A percentile compares a stretch with the other conserved stretches of the same genome.
Evolutionary conservation across 768 basidiomycete genomes (phyloP).

Genomic region (Termitomyces sp.): DNA sequence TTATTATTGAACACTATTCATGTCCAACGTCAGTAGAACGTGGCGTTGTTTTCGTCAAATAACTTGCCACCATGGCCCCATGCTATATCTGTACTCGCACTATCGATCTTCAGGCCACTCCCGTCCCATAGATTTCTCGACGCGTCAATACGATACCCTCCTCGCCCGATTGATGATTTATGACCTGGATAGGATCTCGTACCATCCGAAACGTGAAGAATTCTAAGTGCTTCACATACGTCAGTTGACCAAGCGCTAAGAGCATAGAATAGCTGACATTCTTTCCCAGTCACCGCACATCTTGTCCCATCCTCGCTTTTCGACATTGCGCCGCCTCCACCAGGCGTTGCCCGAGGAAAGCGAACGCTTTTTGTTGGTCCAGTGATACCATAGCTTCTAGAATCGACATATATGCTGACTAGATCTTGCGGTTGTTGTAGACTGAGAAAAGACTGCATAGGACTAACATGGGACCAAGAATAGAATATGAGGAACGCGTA

Average conservation of each 20-base stretch:
- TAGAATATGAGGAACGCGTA: not conserved
- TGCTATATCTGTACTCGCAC: conserved; percentile 73
- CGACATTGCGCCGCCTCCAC: conserved; percentile 62
- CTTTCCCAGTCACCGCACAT: conserved; percentile 74
- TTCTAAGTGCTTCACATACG: conserved; percentile 44
- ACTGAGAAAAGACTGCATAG: conserved; percentile 2
- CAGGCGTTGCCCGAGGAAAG: conserved; percentile 49
- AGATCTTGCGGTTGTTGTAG: not conserved
- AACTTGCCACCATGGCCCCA: conserved; percentile 66
- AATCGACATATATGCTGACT: conserved; percentile 29
- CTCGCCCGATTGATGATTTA: conserved; percentile 47
- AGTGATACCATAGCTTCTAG: conserved; percentile 32
- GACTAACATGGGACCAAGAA: not conserved
- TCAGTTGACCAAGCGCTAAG: not conserved
- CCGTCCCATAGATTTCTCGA: conserved; percentile 77
- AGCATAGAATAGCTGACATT: conserved; percentile 39
- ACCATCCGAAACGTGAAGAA: conserved; percentile 51
- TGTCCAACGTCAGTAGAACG: not conserved
- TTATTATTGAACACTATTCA: conserved; percentile 62
- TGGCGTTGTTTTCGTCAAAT: not conserved
- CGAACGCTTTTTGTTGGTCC: conserved; percentile 49
- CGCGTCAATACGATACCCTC: conserved; percentile 63
- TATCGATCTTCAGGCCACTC: conserved; percentile 73
- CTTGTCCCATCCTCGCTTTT: conserved; percentile 59
- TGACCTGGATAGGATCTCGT: conserved; percentile 37